Evolutionary conservation across 176 grass and related monocot species (phyloP).

Genomic region (Musa itinerans): DNA sequence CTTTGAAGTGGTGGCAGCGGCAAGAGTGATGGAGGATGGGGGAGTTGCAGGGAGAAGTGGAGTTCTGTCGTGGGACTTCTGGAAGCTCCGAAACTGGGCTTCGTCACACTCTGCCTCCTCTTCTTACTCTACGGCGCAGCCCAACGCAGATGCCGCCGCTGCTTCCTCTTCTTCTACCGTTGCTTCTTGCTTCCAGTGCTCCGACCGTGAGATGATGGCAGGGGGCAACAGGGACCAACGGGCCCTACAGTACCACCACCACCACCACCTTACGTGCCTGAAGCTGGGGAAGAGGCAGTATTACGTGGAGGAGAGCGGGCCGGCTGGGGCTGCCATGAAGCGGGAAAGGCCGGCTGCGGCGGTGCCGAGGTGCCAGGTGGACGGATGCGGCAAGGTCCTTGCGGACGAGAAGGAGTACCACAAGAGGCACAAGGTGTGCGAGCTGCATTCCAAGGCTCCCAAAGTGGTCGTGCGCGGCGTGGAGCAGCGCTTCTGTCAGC

Average conservation of each 20-base stretch:
- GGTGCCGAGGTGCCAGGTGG: conserved; percentile 62
- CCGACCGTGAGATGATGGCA: too few species aligned
- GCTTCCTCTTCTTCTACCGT: too few species aligned
- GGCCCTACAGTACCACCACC: too few species aligned
- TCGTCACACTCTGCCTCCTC: background rate
- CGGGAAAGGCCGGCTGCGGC: too few species aligned
- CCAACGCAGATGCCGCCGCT: background rate
- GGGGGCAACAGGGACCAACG: too few species aligned
- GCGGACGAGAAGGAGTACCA: conserved; percentile 8
- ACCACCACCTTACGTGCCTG: too few species aligned
- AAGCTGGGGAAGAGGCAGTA: too few species aligned
- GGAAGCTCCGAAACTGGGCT: background rate
- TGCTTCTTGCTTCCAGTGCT: too few species aligned
- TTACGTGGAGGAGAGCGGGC: too few species aligned
- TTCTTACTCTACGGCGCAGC: background rate
- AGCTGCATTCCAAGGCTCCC: conserved; percentile 67
- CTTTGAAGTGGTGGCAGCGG: background rate
- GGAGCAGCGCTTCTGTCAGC: conserved; percentile 93
- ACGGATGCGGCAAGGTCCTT: conserved; percentile 48
- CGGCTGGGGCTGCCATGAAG: too few species aligned
- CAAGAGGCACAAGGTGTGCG: conserved; percentile 20
- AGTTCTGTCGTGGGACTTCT: background rate
- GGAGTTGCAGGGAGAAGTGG: background rate
- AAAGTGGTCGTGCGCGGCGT: conserved; percentile 52
- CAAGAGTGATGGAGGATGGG: background rate